These are phyloP conservation scores for Dysphania ambrosioides DNA, from an alignment of 148 eudicot genomes.

Conservation along the genomic window DNA sequence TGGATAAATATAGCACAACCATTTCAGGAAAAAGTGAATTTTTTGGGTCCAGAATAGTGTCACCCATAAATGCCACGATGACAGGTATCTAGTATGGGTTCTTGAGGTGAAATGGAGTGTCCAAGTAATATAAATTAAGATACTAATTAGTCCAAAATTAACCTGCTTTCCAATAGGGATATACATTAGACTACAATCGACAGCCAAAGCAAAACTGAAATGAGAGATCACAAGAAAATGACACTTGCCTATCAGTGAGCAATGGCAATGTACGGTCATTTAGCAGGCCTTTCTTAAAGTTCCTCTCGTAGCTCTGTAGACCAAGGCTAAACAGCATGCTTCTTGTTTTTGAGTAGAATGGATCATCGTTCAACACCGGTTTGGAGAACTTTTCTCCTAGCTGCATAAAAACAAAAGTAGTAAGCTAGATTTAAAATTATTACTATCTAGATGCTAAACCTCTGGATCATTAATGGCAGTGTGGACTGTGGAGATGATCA, in stretches of 20 bases:
- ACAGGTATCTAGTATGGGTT: background rate
- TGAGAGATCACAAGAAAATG: background rate
- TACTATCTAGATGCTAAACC: background rate
- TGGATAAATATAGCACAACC: background rate
- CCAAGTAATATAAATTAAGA: background rate
- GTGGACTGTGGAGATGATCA: background rate
- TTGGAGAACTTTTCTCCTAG: constrained; percentile 71
- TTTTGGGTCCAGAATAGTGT: background rate
- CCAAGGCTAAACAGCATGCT: constrained; percentile 70
- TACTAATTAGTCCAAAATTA: background rate
- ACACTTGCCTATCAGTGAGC: constrained; percentile 80
- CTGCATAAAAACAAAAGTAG: constrained; percentile 38
- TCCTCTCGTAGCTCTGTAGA: constrained; percentile 75
- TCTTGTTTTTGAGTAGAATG: constrained; percentile 59
- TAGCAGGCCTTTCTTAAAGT: constrained; percentile 84
- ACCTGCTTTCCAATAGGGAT: background rate
- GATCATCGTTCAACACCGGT: constrained; percentile 58
- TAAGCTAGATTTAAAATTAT: background rate
- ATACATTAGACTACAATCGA: background rate
- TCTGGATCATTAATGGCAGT: background rate
- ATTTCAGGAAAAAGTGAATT: background rate
- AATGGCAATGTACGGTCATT: constrained; percentile 74
- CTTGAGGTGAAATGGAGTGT: background rate
- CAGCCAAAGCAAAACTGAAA: background rate
- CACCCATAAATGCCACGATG: background rate